These are phyloP conservation scores for Trichoderma asperellum DNA, from an alignment of 2,329 filamentous ascomycete genomes.

Conservation along the genomic window DNA sequence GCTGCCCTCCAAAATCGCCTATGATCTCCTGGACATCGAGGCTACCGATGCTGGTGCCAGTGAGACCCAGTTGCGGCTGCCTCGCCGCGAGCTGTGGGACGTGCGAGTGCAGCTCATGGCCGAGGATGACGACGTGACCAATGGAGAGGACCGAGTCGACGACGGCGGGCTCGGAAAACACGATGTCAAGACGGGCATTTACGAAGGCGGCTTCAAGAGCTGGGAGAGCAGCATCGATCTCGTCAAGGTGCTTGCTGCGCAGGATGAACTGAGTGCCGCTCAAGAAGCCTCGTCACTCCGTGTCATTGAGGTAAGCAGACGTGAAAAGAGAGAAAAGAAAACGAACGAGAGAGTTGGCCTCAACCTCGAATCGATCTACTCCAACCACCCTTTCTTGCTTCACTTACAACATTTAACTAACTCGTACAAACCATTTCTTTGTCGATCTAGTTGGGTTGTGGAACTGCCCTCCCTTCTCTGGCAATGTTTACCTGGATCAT, in stretches of 20 bases:
- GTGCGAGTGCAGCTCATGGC: conserved; percentile 81
- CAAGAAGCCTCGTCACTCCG: conserved; percentile 43
- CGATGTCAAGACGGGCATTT: conserved; percentile 79
- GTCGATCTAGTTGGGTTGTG: conserved; percentile 70
- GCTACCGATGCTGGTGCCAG: conserved; percentile 53
- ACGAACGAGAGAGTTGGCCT: conserved; percentile 34
- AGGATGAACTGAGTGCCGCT: conserved; percentile 43
- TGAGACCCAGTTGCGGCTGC: conserved; percentile 55
- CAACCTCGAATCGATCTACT: not conserved
- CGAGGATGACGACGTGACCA: conserved; percentile 55
- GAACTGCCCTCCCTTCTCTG: conserved; percentile 73
- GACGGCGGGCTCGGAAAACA: conserved; percentile 63
- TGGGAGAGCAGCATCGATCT: conserved; percentile 87
- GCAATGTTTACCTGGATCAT: conserved; percentile 68
- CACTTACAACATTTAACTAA: not conserved
- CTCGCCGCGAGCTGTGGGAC: conserved; percentile 79
- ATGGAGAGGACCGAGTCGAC: conserved; percentile 40
- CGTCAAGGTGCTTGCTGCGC: conserved; percentile 65
- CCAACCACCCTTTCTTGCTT: not conserved
- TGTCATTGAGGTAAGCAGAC: conserved; percentile 55
- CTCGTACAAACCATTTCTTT: not conserved
- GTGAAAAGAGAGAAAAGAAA: conserved; percentile 23
- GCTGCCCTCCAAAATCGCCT: conserved; percentile 76
- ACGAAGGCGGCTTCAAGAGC: conserved; percentile 87
- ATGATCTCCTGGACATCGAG: conserved; percentile 62